These are phyloP conservation scores for Colletotrichum noveboracense DNA, from an alignment of 2,329 filamentous ascomycete genomes.

Conservation along the genomic window DNA sequence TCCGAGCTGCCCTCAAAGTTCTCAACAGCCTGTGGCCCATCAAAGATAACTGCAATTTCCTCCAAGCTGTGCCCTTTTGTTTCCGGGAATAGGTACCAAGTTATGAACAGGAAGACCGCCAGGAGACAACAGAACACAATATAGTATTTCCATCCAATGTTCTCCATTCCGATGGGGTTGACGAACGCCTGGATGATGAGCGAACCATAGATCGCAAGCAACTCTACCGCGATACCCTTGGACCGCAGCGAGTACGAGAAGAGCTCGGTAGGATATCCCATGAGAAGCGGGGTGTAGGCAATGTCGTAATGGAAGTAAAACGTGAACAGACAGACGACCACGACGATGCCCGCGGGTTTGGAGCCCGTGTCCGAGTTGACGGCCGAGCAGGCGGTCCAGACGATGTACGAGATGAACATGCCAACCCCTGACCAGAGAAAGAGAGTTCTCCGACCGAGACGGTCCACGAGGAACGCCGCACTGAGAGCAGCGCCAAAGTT, in stretches of 20 bases:
- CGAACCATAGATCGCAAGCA: slow-evolving; percentile 28
- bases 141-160: slow-evolving; percentile 46
- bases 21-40: slow-evolving; percentile 14
- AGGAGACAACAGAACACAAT: slow-evolving; percentile 39
- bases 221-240: slow-evolving; percentile 29
- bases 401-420: slow-evolving; percentile 34
- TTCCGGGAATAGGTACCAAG: slow-evolving; percentile 39
- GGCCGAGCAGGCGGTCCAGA: slow-evolving; percentile 42
- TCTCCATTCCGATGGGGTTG: slow-evolving; percentile 40
- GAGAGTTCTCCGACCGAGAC: slow-evolving; percentile 40
- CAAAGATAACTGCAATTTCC: slow-evolving; percentile 33
- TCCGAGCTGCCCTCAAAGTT: slow-evolving; percentile 2
- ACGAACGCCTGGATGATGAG: slow-evolving; percentile 37
- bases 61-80: slow-evolving; percentile 30
- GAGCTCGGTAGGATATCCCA: slow-evolving; percentile 40
- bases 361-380: slow-evolving; percentile 27
- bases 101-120: slow-evolving; percentile 31
- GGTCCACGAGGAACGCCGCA: slow-evolving; percentile 41
- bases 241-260: slow-evolving; percentile 24
- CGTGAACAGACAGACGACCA: slow-evolving; percentile 51
- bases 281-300: slow-evolving; percentile 47
- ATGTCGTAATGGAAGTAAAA: slow-evolving; percentile 47
- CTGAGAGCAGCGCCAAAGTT: slow-evolving; percentile 37
- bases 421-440: slow-evolving; percentile 36
- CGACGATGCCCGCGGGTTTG: slow-evolving; percentile 36